A percentile compares a stretch with the other conserved stretches of the same genome.
Conservation (phyloP, 2,329 filamentous ascomycete genomes). For the Thermothelomyces thermophilus region DNA sequence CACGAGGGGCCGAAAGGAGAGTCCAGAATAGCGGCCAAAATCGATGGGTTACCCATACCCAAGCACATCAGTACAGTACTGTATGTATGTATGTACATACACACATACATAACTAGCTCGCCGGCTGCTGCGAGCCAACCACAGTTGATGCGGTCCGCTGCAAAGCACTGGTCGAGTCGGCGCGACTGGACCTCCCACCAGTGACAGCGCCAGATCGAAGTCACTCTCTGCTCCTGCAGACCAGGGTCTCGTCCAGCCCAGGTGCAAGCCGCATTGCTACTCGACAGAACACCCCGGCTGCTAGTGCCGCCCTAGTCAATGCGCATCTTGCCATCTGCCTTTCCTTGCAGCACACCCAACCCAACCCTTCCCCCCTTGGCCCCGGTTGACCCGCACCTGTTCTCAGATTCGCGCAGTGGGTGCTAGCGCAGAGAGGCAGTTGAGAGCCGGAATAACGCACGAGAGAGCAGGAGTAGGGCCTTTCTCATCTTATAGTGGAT, state of each 20-base stretch:
- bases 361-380: conserved; percentile 12
- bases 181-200: conserved; percentile 21
- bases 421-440: conserved; percentile 15
- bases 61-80: too few species aligned
- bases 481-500: conserved; percentile 43
- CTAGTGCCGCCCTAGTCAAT: conserved; percentile 22
- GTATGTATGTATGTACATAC: too few species aligned
- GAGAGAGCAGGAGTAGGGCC: conserved; percentile 25
- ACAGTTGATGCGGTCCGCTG: too few species aligned
- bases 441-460: conserved; percentile 8
- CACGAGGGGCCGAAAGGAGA: too few species aligned
- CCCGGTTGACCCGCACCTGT: conserved; percentile 19
- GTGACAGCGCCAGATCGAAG: conserved; percentile 22
- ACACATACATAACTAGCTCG: too few species aligned
- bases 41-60: too few species aligned
- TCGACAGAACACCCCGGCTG: conserved; percentile 19
- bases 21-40: too few species aligned
- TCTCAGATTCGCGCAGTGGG: conserved; percentile 16
- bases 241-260: conserved; percentile 19
- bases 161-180: too few species aligned
- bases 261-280: conserved; percentile 13
- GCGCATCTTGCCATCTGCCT: conserved; percentile 23
- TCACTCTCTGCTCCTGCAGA: conserved; percentile 22
- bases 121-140: too few species aligned
- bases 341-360: conserved; percentile 19